phyloP scores from a whole-genome alignment of 768 basidiomycete genomes.

The Symmetrospora coprosmae region DNA sequence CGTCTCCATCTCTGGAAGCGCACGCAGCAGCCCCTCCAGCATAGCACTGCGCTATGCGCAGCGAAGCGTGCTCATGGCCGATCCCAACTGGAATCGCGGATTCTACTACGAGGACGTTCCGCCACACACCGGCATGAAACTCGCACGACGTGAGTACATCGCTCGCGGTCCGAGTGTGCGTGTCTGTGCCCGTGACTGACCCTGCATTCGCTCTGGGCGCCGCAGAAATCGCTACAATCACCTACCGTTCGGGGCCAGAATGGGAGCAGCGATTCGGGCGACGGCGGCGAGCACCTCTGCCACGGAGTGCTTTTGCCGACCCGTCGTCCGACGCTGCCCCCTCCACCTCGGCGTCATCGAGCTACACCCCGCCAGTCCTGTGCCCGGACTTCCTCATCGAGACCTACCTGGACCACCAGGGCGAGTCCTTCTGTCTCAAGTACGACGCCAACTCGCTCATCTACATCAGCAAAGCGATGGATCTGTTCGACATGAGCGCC shows the following conservation, averaged over 20 bases:
- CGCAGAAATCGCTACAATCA: conserved; percentile 94
- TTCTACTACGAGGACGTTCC: conserved; percentile 94
- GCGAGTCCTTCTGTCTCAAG: conserved; percentile 66
- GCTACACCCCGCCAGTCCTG: conserved; percentile 51
- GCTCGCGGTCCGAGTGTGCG: background rate
- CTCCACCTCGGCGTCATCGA: conserved; percentile 18
- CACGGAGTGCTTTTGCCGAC: conserved; percentile 2
- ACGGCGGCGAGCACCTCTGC: conserved; percentile 40
- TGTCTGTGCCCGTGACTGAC: too few species aligned
- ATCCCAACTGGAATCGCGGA: conserved; percentile 98
- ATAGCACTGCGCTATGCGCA: conserved; percentile 95
- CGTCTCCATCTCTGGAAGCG: conserved; percentile 87
- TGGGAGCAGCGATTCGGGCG: conserved; percentile 98
- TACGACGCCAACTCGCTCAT: conserved; percentile 99
- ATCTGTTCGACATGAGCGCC: conserved; percentile 85
- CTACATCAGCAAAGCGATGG: conserved; percentile 98
- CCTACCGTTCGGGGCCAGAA: conserved; percentile 95
- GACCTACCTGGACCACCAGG: conserved; percentile 90
- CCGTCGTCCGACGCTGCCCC: conserved; percentile 16
- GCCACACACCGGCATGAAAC: conserved; percentile 95
- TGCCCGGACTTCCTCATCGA: conserved; percentile 98
- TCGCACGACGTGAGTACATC: conserved; percentile 71
- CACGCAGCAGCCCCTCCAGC: conserved; percentile 75
- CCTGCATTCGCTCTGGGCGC: background rate
- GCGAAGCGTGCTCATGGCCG: conserved; percentile 93